Percentiles rank a stretch among this genome's conserved stretches.
Conservation (phyloP, 129 eudicot species). For the Chrysanthemum seticuspe region DNA sequence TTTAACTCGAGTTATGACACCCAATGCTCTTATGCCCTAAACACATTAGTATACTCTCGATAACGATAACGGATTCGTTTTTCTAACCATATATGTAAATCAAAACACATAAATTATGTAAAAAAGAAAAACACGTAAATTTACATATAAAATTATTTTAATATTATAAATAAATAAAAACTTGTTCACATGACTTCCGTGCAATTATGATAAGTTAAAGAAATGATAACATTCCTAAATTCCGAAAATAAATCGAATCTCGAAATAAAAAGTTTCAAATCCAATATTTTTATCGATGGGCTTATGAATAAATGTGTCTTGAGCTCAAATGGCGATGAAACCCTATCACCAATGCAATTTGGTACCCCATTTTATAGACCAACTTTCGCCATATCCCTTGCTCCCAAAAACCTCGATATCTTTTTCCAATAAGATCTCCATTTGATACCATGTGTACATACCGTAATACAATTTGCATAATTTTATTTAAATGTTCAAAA, state of each 20-base stretch:
- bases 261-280: conserved; percentile 31
- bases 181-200: conserved; percentile 5
- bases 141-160: background rate
- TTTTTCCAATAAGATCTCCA: conserved; percentile 26
- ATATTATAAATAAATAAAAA: background rate
- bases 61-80: too few relatives aligned
- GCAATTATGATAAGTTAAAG: conserved; percentile 15
- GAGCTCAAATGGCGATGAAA: conserved; percentile 38
- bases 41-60: too few relatives aligned
- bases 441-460: background rate
- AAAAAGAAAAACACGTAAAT: background rate
- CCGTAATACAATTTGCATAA: too few relatives aligned
- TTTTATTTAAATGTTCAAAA: too few relatives aligned
- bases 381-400: conserved; percentile 55
- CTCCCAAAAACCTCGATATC: conserved; percentile 37
- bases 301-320: conserved; percentile 34
- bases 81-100: too few relatives aligned
- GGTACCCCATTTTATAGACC: conserved; percentile 72
- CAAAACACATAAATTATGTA: too few relatives aligned
- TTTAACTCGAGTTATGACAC: too few relatives aligned
- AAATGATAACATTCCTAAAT: conserved; percentile 36
- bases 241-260: conserved; percentile 42
- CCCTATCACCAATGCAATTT: conserved; percentile 40
- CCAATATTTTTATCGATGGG: conserved; percentile 5
- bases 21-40: too few relatives aligned